phyloP scores from a whole-genome alignment of 2,329 filamentous ascomycete species.

The Exophiala sideris region DNA sequence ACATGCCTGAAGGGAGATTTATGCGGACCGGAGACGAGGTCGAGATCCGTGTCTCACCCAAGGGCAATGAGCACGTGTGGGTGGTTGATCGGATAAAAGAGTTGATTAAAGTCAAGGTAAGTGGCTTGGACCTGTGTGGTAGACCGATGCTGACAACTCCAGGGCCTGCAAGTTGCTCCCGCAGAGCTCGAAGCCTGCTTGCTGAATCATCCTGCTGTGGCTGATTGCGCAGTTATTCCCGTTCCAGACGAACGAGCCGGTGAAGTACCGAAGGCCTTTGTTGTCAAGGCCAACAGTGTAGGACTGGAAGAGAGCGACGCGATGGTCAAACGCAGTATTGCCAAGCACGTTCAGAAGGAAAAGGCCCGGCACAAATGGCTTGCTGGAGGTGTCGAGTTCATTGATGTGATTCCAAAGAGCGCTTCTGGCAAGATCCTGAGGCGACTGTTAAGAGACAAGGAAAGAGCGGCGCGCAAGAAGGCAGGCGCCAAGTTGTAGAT shows the following conservation, averaged over 20 bases:
- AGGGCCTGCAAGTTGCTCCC: neutral
- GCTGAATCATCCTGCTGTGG: slow-evolving; percentile 69
- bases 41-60: slow-evolving; percentile 59
- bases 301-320: slow-evolving; percentile 53
- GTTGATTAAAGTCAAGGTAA: slow-evolving; percentile 74
- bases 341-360: slow-evolving; percentile 58
- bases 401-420: slow-evolving; percentile 58
- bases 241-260: slow-evolving; percentile 62
- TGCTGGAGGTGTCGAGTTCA: slow-evolving; percentile 57
- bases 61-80: slow-evolving; percentile 74
- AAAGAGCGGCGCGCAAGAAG: slow-evolving; percentile 64
- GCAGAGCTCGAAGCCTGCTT: slow-evolving; percentile 55
- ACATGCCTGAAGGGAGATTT: slow-evolving; percentile 57
- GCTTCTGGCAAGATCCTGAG: slow-evolving; percentile 62
- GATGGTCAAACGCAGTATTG: slow-evolving; percentile 49
- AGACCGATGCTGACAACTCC: neutral
- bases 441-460: slow-evolving; percentile 67
- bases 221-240: slow-evolving; percentile 75
- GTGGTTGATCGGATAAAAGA: slow-evolving; percentile 77
- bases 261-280: slow-evolving; percentile 62
- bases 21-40: slow-evolving; percentile 84
- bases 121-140: slow-evolving; percentile 3
- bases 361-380: slow-evolving; percentile 63
- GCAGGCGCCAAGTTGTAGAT: slow-evolving; percentile 64
- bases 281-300: slow-evolving; percentile 56